Percentiles rank a stretch among this genome's conserved stretches.
Evolutionary conservation across 495 filamentous ascomycete genomes (phyloP).

Genomic region (Aspergillus sclerotiicarbonarius): DNA sequence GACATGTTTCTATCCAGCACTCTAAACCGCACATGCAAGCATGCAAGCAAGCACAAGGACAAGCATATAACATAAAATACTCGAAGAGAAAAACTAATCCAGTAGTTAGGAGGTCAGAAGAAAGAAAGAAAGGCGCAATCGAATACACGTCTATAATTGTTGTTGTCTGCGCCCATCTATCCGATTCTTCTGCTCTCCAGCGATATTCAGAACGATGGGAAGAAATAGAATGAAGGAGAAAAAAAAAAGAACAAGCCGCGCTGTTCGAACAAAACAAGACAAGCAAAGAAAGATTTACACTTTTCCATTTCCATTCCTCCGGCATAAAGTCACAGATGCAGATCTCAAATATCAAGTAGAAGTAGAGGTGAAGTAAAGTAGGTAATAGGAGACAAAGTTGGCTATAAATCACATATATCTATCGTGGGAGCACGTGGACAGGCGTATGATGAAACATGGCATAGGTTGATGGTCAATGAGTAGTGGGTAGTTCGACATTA

Average conservation of each 20-base stretch:
- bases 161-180: no score
- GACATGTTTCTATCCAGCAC: no score
- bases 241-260: background rate
- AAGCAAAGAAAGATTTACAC: constrained; percentile 9
- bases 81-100: no score
- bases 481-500: constrained; percentile 12
- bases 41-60: no score
- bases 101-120: no score
- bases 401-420: constrained; percentile 26
- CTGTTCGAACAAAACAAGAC: background rate
- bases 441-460: constrained; percentile 18
- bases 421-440: constrained; percentile 21
- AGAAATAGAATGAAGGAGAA: background rate
- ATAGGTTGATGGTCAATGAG: background rate
- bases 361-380: constrained; percentile 11
- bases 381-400: constrained; percentile 4
- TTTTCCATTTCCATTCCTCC: constrained; percentile 19
- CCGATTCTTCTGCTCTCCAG: no score
- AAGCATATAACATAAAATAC: no score
- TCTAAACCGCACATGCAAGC: no score
- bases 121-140: no score
- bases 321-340: constrained; percentile 20
- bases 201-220: background rate
- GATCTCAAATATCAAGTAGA: constrained; percentile 11
- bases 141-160: no score